Conservation (phyloP, 2,329 filamentous ascomycete genomes). For the Karstenula rhodostoma region DNA sequence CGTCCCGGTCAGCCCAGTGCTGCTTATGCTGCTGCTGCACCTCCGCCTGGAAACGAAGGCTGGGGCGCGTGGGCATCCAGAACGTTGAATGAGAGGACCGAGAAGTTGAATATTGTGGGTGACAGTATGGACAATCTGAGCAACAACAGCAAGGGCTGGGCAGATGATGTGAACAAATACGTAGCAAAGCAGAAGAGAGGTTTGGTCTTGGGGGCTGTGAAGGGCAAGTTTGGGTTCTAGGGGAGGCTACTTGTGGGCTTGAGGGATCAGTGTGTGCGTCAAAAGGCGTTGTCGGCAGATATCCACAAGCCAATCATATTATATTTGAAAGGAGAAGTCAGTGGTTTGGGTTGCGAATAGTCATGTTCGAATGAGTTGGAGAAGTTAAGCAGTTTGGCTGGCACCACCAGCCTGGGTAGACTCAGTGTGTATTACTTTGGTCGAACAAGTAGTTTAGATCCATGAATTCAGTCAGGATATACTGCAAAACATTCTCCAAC, state of each 20-base stretch:
- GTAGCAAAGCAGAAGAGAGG: constrained; percentile 88
- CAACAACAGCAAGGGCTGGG: constrained; percentile 82
- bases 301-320: background rate
- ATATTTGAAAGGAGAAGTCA: no score
- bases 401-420: no score
- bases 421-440: no score
- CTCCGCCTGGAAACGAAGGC: constrained; percentile 53
- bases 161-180: constrained; percentile 87
- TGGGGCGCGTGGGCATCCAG: constrained; percentile 83
- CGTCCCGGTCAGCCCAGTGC: constrained; percentile 45
- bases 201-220: constrained; percentile 70
- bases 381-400: no score
- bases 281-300: background rate
- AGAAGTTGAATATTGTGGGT: constrained; percentile 81
- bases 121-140: constrained; percentile 86
- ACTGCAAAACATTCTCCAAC: no score
- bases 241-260: background rate
- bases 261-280: background rate
- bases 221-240: constrained; percentile 47
- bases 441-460: no score
- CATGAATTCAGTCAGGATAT: no score
- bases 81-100: constrained; percentile 88
- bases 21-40: constrained; percentile 40
- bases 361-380: no score
- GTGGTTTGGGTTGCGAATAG: no score